Conservation (phyloP, 1,139 yeast species). For the Arxiozyma telluris region DNA sequence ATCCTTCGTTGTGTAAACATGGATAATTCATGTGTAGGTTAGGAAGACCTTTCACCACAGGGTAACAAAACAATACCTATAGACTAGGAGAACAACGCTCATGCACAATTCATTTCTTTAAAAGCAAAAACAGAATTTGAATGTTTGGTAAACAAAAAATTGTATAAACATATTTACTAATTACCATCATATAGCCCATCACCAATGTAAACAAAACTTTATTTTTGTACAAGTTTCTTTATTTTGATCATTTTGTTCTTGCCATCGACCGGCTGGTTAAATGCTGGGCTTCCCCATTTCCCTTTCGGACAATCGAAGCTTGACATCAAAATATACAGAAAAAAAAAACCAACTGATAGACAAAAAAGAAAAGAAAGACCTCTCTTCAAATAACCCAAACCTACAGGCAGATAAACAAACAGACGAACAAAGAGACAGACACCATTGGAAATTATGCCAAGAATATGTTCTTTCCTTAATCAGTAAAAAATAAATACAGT, state of each 20-base stretch:
- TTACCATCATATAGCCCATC: not conserved
- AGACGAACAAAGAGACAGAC: not conserved
- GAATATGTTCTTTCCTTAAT: not conserved
- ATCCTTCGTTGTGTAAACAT: not conserved
- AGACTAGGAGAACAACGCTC: not conserved
- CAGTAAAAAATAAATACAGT: too few relatives aligned
- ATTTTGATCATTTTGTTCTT: not conserved
- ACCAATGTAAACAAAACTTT: not conserved
- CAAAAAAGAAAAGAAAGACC: not conserved
- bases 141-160: not conserved
- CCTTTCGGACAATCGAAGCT: not conserved
- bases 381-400: not conserved
- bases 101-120: too few relatives aligned
- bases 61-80: not conserved
- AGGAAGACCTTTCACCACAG: not conserved
- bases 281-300: not conserved
- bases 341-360: not conserved
- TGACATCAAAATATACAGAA: not conserved
- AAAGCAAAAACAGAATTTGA: not conserved
- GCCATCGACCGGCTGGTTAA: not conserved
- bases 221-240: not conserved
- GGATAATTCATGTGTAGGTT: not conserved
- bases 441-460: not conserved
- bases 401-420: too few relatives aligned
- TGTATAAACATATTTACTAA: not conserved